Conservation (phyloP, 129 eudicot species). For the Helichrysum umbraculigerum region DNA sequence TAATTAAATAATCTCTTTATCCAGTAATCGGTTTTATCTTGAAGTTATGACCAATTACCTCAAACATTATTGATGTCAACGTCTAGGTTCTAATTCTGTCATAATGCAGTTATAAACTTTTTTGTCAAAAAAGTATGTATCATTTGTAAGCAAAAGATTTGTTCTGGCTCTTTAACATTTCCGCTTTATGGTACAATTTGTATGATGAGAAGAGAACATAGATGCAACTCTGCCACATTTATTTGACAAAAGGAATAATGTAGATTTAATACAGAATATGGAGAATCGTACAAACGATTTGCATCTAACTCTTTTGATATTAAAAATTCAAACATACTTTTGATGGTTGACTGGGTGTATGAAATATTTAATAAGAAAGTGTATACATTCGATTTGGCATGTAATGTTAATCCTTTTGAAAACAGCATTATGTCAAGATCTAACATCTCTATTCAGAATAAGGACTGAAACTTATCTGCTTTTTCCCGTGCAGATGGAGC, state of each 20-base stretch:
- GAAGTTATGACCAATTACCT: neutral
- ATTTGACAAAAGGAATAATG: too few species aligned
- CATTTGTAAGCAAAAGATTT: too few species aligned
- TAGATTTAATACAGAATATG: too few species aligned
- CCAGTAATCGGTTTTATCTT: too few species aligned
- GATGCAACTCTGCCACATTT: too few species aligned
- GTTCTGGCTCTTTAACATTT: too few species aligned
- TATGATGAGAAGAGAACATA: too few species aligned
- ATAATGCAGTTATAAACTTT: neutral
- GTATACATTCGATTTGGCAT: neutral
- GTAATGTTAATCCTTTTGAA: neutral
- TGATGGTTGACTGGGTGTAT: neutral
- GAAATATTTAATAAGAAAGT: neutral
- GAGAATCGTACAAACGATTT: too few species aligned
- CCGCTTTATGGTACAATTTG: too few species aligned
- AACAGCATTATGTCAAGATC: neutral
- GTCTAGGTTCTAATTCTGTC: neutral
- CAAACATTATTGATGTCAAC: neutral
- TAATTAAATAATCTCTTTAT: neutral
- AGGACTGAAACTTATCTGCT: conserved; percentile 19
- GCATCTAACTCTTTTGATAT: too few species aligned
- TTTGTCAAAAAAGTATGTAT: neutral
- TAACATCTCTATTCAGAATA: neutral
- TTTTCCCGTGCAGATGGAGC: conserved; percentile 79
- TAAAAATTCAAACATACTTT: neutral